A percentile compares a stretch with the other conserved stretches of the same genome.
Evolutionary conservation across 495 filamentous ascomycete genomes (phyloP).

Genomic region (Evansstolkia leycettana): DNA sequence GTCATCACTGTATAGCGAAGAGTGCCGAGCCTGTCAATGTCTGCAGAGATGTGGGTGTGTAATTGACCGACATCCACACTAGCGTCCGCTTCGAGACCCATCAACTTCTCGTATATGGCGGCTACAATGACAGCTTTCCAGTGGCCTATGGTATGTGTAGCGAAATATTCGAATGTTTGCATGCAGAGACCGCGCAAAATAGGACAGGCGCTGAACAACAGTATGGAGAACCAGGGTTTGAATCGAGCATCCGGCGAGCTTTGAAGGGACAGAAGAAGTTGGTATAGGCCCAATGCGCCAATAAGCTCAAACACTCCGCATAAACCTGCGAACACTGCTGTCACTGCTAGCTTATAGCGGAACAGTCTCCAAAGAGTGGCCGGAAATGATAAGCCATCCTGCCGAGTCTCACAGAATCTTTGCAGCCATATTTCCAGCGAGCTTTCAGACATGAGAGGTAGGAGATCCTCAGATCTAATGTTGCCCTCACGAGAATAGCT

Average conservation of each 20-base stretch:
- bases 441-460: background rate
- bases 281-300: background rate
- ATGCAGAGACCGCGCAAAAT: constrained; percentile 1
- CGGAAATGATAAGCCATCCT: background rate
- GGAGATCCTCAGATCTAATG: background rate
- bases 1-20: constrained; percentile 1
- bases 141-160: constrained; percentile 1
- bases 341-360: background rate
- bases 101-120: background rate
- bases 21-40: constrained; percentile 1
- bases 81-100: background rate
- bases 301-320: constrained; percentile 1
- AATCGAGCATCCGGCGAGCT: background rate
- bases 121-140: background rate
- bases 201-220: background rate
- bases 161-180: constrained; percentile 1
- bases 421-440: background rate
- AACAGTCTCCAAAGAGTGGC: background rate
- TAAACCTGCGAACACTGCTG: background rate
- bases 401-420: background rate
- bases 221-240: background rate
- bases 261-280: constrained; percentile 1
- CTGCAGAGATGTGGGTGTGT: constrained; percentile 1
- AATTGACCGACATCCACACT: background rate
- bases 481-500: background rate